phyloP scores from a whole-genome alignment of 2,329 filamentous ascomycete species.

The Aplosporella prunicola region DNA sequence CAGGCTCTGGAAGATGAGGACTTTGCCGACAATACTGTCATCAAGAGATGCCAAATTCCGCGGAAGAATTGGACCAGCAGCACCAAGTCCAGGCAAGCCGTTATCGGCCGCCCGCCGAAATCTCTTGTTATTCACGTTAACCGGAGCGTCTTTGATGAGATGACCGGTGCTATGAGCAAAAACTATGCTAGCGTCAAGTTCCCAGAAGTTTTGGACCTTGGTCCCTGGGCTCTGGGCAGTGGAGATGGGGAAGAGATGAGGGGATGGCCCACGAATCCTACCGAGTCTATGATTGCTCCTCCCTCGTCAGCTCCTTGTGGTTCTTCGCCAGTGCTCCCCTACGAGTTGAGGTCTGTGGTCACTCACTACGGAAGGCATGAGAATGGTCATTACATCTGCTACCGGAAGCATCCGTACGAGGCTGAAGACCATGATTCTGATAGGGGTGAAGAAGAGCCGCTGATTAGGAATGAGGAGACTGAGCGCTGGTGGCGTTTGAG shows the following conservation, averaged over 20 bases:
- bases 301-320: not conserved
- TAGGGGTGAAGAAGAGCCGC: constrained; percentile 14
- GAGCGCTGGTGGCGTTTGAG: constrained; percentile 82
- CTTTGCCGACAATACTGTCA: constrained; percentile 52
- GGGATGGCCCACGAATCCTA: constrained; percentile 58
- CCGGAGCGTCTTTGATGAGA: constrained; percentile 80
- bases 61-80: constrained; percentile 60
- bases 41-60: constrained; percentile 36
- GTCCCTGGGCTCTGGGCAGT: constrained; percentile 74
- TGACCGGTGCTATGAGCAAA: constrained; percentile 69
- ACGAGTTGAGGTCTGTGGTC: constrained; percentile 72
- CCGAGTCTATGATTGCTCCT: constrained; percentile 62
- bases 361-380: constrained; percentile 88
- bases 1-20: constrained; percentile 68
- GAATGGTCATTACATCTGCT: constrained; percentile 93
- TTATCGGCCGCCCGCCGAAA: constrained; percentile 71
- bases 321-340: constrained; percentile 42
- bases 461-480: constrained; percentile 9
- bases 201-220: constrained; percentile 63
- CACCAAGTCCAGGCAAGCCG: constrained; percentile 83
- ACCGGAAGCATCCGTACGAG: constrained; percentile 55
- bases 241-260: constrained; percentile 20
- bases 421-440: constrained; percentile 4
- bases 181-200: constrained; percentile 75
- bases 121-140: constrained; percentile 83